Evolutionary conservation across 2,329 filamentous ascomycete genomes (phyloP), one percentile per base, ranked within the genome.

Genomic region (Metarhizium rileyi): DNA sequence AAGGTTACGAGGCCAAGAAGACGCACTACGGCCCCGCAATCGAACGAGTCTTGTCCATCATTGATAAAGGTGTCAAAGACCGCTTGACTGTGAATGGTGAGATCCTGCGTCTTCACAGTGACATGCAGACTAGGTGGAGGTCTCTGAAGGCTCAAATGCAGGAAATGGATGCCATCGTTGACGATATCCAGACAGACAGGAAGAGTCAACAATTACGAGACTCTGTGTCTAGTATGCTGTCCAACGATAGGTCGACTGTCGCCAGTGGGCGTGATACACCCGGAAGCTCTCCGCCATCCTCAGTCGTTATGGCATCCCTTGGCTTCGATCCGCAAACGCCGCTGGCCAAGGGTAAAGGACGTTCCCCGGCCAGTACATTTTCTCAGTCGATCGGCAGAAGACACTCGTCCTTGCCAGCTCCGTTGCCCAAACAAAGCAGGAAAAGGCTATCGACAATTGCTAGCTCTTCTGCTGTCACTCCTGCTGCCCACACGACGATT

Each of bases 21-120:
- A 82, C 82, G 52, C 91, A 97, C 64, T 98, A 97, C 61, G 86
- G 90, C 1, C 88, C 90, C 9, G 91, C 93, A 2, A 94, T 98
- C 63, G 88, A 93, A 63, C 81, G 90, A 40, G 89, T 98, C 7
- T 70, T 97, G 18, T 83, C 85, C 36, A 94, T 97, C 62, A 96
- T 97, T 46, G 89, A 96, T 58, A 91, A 89, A 63, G 93, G 93
- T n/a, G 86, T 97, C 60, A 87, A 87, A 63, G 90, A 97, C 61
- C 82, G 93, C n/a, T 74, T 96, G 46, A 97, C 93, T 0, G 89
- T 97, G 49, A 97, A 98, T 62, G 93, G 93, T 42, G 93, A 97
- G 67, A 93, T 97, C 54, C 68, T 97, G 26, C 81, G 90, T 42
- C 73, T 97, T 28, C 85, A 95, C 60, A 80, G 82, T 6, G 90